phyloP scores from a whole-genome alignment of 108 stramenopile genomes.

The Nitzschia inconspicua region DNA sequence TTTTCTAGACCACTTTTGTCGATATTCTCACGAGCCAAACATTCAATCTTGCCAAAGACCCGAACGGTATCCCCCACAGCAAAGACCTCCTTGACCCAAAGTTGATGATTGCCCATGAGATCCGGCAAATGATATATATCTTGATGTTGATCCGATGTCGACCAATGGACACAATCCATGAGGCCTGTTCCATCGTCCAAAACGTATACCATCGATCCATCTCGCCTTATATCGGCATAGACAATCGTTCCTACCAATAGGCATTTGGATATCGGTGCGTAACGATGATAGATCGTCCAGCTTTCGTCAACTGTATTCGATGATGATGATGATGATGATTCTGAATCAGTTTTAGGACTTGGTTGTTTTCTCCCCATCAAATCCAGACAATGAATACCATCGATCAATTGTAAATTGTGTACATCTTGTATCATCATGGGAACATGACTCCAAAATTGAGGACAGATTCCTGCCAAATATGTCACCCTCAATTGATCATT shows the following conservation, averaged over 20 bases:
- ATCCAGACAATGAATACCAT: slow-evolving; percentile 63
- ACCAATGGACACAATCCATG: slow-evolving; percentile 70
- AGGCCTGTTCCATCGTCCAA: slow-evolving; percentile 86
- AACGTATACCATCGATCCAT: slow-evolving; percentile 50
- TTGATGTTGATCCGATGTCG: neutral
- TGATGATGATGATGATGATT: no score
- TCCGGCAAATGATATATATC: slow-evolving; percentile 24
- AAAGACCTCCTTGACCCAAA: neutral
- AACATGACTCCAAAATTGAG: slow-evolving; percentile 76
- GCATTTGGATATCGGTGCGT: slow-evolving; percentile 58
- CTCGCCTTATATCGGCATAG: slow-evolving; percentile 35
- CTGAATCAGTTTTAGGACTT: no score
- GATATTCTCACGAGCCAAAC: slow-evolving; percentile 22
- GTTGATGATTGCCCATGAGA: neutral
- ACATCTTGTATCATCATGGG: slow-evolving; percentile 64
- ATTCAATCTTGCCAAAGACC: slow-evolving; percentile 59
- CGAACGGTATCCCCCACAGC: slow-evolving; percentile 52
- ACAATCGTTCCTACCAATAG: slow-evolving; percentile 63
- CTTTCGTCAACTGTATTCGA: neutral
- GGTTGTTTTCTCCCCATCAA: neutral
- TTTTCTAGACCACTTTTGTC: neutral
- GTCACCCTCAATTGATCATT: no score
- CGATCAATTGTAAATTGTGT: slow-evolving; percentile 40
- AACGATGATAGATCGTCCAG: neutral
- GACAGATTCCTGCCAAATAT: slow-evolving; percentile 76